These are phyloP conservation scores for Candida fluviatilis DNA, from an alignment of 805 yeast genomes.

Conservation along the genomic window DNA sequence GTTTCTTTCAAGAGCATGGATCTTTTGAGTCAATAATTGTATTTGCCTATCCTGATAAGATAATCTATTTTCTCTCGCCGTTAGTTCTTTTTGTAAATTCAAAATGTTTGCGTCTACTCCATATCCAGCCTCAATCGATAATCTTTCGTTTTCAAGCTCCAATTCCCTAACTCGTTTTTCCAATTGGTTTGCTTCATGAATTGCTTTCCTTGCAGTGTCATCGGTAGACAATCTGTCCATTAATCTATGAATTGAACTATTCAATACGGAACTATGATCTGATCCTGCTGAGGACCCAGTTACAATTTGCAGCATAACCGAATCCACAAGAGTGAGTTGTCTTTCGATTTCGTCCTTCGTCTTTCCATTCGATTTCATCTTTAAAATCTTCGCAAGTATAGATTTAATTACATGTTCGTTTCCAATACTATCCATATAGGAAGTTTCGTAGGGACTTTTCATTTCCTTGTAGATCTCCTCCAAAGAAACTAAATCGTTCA, in stretches of 20 bases:
- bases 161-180: constrained; percentile 17
- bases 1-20: background rate
- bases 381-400: constrained; percentile 23
- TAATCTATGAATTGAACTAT: constrained; percentile 28
- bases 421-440: constrained; percentile 6
- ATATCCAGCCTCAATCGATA: constrained; percentile 18
- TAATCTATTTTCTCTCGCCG: constrained; percentile 17
- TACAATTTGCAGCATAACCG: constrained; percentile 27
- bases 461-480: constrained; percentile 7
- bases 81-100: constrained; percentile 19
- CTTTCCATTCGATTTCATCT: constrained; percentile 19
- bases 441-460: constrained; percentile 1
- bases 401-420: constrained; percentile 12
- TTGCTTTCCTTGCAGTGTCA: constrained; percentile 31
- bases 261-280: constrained; percentile 24
- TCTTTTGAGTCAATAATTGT: constrained; percentile 14
- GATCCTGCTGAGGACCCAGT: constrained; percentile 20
- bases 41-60: constrained; percentile 24
- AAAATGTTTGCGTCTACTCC: constrained; percentile 18
- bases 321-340: constrained; percentile 25
- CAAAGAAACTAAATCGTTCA: constrained; percentile 1
- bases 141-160: constrained; percentile 17
- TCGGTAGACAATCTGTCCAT: constrained; percentile 32
- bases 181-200: constrained; percentile 26
- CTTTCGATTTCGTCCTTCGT: constrained; percentile 19